Base-by-base conservation (phyloP, 768 basidiomycete species). In the Dentipellis sp. region DNA sequence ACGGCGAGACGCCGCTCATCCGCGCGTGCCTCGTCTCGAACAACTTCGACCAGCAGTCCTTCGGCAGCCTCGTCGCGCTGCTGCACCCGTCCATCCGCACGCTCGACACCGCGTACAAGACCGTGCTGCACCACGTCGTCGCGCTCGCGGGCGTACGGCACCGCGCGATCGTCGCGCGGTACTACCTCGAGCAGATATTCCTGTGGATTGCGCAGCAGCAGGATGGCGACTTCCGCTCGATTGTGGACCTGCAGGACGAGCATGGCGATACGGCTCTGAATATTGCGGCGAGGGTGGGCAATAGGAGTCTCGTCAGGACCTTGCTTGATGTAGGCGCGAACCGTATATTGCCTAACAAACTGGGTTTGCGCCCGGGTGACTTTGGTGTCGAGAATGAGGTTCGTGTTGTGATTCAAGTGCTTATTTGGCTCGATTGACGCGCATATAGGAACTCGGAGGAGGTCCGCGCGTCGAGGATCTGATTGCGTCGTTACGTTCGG, bases 261-360 rank as follows among this genome's bases (percentile, higher is more conserved):
- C 87, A 97, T 67, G 97, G 95, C 0, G 97, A 99, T 66, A 97
- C 95, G 0, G 92, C 92, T 7, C 69, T 99, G 64, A 97, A 97
- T 71, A 90, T 98, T 63, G 92, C 95, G 12, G 94, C 95, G 0
- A 73, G 95, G 55, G 88, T 98, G 1, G 97, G 97, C 1, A 97
- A 93, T 68, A 77, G 88, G 59, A 85, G 86, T 58, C 68, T 98
- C 57, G 93, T 97, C 12, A 77, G 87, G 63, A 86, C 91, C 3
- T 69, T 98, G 62, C 64, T 99, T 57, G 94, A 97, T 64, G 90
- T 93, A 8, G 94, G 93, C 11, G 97, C 95, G 5, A 95, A 98
- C 69, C 82, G 88, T 62, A 79, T 82, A 63, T 75, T 91, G 58
- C 81, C 87, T 17, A 99, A 99, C 71, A 97, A 97, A 67, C 74